Evolutionary conservation across 371 early-diverging fungal genomes (phyloP), one percentile per base, ranked within the genome.

Genomic region (Dinochytrium kinnereticum): DNA sequence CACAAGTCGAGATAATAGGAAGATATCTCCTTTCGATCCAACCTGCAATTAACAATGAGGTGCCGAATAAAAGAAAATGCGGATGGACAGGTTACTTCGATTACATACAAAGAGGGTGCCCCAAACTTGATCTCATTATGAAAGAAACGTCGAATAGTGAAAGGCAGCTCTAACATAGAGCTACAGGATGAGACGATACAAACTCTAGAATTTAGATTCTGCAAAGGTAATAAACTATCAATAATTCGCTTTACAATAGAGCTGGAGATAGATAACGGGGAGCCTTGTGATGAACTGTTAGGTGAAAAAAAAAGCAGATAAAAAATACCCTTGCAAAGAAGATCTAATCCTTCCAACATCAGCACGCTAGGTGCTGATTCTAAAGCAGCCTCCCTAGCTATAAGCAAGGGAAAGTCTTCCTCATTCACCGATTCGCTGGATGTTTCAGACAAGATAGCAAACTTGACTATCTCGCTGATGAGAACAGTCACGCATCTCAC

Each of bases 271-370:
- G 50, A 21, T 28, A 64, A 21, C 24, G 40, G 26, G 15, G 24
- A 40, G 49, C 53, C 69, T 28, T 44, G 49, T 68, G 51, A 24
- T 34, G 44, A 33, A 26, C 70, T 61, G 37, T 21, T 30, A 33
- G n/a, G 30, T 21, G 24, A 67, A 26, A 67, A 57, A 21, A 40
- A 0, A 17, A 37, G 75, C 1, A 17, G 13, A 24, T 49, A 36
- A 51, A n/a, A n/a, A n/a, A n/a, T n/a, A 72, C 81, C 65, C 19
- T 65, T 59, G n/a, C n/a, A 28, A 28, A 81, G 55, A 1, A 77
- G n/a, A n/a, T 78, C 73, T 3, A 78, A 24, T 15, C 72, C 76
- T 2, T 81, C 81, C 30, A 81, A 3, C 10, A 78, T 50, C 10
- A 81, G 53, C 5, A 77, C 72, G 0, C 73, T 38, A 17, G 81